These are phyloP conservation scores for Pilasporangium apinafurcum DNA, from an alignment of 352 stramenopile genomes.

Conservation along the genomic window DNA sequence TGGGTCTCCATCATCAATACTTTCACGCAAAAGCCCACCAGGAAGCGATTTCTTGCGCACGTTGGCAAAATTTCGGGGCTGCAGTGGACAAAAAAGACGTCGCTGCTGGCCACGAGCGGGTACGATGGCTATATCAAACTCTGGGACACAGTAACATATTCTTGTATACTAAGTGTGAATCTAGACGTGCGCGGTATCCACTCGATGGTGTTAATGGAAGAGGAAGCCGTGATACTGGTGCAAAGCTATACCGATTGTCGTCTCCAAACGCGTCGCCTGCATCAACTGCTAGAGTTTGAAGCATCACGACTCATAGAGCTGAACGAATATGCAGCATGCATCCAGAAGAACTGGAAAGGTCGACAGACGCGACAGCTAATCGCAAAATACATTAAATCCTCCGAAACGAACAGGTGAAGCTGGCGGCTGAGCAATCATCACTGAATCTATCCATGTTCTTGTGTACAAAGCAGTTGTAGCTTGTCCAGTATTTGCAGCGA, in stretches of 20 bases:
- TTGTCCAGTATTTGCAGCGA: too few relatives aligned
- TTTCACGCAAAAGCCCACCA: slow-evolving; percentile 6
- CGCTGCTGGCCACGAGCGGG: slow-evolving; percentile 38
- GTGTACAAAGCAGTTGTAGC: too few relatives aligned
- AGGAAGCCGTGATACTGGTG: slow-evolving; percentile 15
- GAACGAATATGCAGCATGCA: slow-evolving; percentile 22
- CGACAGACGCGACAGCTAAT: slow-evolving; percentile 41
- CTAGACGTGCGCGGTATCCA: slow-evolving; percentile 37
- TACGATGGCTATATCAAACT: slow-evolving; percentile 63
- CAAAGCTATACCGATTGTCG: slow-evolving; percentile 33
- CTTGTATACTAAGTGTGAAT: slow-evolving; percentile 30
- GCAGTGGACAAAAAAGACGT: slow-evolving; percentile 35
- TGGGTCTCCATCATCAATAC: slow-evolving; percentile 48
- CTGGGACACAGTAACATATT: slow-evolving; percentile 28
- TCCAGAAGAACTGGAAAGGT: slow-evolving; percentile 62
- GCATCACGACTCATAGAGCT: slow-evolving; percentile 20
- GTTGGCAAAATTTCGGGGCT: slow-evolving; percentile 40
- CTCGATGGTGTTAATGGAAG: slow-evolving; percentile 21
- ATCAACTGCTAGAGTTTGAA: slow-evolving; percentile 36
- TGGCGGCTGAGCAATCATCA: neutral
- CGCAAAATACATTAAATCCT: slow-evolving; percentile 28
- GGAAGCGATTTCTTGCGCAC: slow-evolving; percentile 43
- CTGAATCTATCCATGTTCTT: too few relatives aligned
- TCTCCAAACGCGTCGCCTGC: slow-evolving; percentile 26
- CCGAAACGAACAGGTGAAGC: neutral